Percentiles rank a stretch among this genome's conserved stretches.
These are phyloP conservation scores for Allantophomopsis cytisporea DNA, from an alignment of 2,329 filamentous ascomycete genomes.

Conservation along the genomic window DNA sequence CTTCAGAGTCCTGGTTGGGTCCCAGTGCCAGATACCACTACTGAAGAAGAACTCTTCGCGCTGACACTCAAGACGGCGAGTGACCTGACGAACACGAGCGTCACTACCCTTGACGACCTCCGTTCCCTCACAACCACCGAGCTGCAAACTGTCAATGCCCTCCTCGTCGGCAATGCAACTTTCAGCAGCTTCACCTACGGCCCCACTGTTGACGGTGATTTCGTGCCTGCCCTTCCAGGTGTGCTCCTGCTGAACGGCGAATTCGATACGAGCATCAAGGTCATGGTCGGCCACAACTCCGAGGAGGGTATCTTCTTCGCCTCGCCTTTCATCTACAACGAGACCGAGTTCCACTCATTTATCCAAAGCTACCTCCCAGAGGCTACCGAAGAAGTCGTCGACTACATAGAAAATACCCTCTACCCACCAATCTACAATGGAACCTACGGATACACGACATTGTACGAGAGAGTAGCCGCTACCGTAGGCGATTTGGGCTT, in stretches of 20 bases:
- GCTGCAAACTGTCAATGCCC: slow-evolving; percentile 7
- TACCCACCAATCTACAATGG: slow-evolving; percentile 35
- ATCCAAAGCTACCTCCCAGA: slow-evolving; percentile 7
- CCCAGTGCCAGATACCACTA: slow-evolving; percentile 3
- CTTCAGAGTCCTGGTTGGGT: slow-evolving; percentile 13
- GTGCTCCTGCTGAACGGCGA: slow-evolving; percentile 26
- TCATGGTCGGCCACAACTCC: slow-evolving; percentile 30
- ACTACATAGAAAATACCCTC: slow-evolving; percentile 27
- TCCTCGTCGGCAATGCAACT: slow-evolving; percentile 2
- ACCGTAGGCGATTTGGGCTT: slow-evolving; percentile 29
- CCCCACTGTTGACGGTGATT: slow-evolving; percentile 31
- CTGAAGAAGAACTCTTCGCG: slow-evolving; percentile 7
- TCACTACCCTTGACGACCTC: slow-evolving; percentile 7
- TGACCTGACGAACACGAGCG: slow-evolving; percentile 1
- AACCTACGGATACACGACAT: slow-evolving; percentile 26
- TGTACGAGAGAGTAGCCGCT: slow-evolving; percentile 26
- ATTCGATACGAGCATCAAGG: slow-evolving; percentile 26
- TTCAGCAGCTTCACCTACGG: slow-evolving; percentile 18
- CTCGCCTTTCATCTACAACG: slow-evolving; percentile 15
- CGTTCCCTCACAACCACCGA: slow-evolving; percentile 2
- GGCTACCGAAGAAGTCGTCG: slow-evolving; percentile 13
- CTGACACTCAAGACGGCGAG: slow-evolving; percentile 7
- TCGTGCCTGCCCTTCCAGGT: slow-evolving; percentile 29
- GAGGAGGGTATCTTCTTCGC: slow-evolving; percentile 26
- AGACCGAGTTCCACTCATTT: slow-evolving; percentile 4